Conservation (phyloP, 179 eudicot species). For the Silene vulgaris region DNA sequence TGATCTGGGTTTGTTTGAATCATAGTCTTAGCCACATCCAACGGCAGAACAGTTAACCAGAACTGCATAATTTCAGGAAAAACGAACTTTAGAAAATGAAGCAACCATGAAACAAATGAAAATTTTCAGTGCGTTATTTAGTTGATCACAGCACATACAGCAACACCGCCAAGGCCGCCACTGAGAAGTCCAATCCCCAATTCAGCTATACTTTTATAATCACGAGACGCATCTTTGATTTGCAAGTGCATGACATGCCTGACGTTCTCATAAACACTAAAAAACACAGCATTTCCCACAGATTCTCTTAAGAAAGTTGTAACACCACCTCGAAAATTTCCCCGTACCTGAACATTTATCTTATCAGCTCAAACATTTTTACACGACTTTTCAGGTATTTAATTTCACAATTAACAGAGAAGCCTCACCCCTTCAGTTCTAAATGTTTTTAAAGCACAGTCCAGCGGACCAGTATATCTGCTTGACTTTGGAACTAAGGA, state of each 20-base stretch:
- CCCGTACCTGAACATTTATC: constrained; percentile 50
- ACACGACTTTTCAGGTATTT: neutral
- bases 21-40: constrained; percentile 85
- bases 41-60: constrained; percentile 72
- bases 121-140: neutral
- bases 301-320: constrained; percentile 80
- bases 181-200: constrained; percentile 73
- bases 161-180: constrained; percentile 88
- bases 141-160: constrained; percentile 43
- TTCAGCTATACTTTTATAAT: constrained; percentile 44
- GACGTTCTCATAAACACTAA: constrained; percentile 68
- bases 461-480: constrained; percentile 65
- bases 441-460: constrained; percentile 71
- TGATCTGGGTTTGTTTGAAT: constrained; percentile 67
- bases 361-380: constrained; percentile 25
- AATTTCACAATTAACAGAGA: neutral
- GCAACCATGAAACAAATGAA: neutral
- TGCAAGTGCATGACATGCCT: constrained; percentile 54
- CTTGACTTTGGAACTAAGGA: constrained; percentile 53
- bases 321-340: constrained; percentile 77
- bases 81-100: constrained; percentile 4
- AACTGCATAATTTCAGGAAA: constrained; percentile 41
- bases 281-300: constrained; percentile 77
- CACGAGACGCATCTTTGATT: constrained; percentile 45
- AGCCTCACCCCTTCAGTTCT: constrained; percentile 75